These are phyloP conservation scores for Ilyonectria robusta DNA, from an alignment of 2,329 filamentous ascomycete genomes.

Conservation along the genomic window DNA sequence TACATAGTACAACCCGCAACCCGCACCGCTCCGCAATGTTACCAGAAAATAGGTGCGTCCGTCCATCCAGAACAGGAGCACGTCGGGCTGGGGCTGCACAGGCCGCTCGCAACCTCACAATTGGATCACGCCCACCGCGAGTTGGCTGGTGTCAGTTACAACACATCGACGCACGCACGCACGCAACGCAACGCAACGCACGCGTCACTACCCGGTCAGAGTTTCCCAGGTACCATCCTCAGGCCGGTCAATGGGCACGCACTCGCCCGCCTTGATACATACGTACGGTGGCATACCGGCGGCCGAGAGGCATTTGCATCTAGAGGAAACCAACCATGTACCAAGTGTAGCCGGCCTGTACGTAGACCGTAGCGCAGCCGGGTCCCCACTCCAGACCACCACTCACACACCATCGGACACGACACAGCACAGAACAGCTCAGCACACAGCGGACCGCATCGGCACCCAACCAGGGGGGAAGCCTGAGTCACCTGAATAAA, in stretches of 20 bases:
- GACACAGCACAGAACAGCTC: conserved; percentile 25
- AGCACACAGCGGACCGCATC: conserved; percentile 24
- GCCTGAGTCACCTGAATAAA: conserved; percentile 6
- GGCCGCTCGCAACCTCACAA: conserved; percentile 8
- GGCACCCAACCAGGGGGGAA: conserved; percentile 23
- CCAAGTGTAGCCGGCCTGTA: not conserved
- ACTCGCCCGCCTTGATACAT: not conserved
- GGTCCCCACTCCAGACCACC: conserved; percentile 21
- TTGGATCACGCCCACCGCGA: conserved; percentile 18
- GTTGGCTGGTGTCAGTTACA: conserved; percentile 27
- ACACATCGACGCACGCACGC: conserved; percentile 29
- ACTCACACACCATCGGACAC: conserved; percentile 21
- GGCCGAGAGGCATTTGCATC: conserved; percentile 3
- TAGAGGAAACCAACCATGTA: not conserved
- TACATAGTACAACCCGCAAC: not conserved
- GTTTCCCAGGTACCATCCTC: conserved; percentile 10
- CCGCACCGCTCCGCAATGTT: conserved; percentile 20
- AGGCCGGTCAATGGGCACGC: not conserved
- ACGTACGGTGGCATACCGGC: not conserved
- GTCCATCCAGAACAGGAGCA: conserved; percentile 12
- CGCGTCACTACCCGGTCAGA: conserved; percentile 1
- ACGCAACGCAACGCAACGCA: conserved; percentile 12
- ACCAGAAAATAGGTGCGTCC: not conserved
- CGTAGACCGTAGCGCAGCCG: conserved; percentile 5
- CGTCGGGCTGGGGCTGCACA: not conserved